Evolutionary conservation across 768 basidiomycete genomes (phyloP).

Genomic region (Trametes punicea): DNA sequence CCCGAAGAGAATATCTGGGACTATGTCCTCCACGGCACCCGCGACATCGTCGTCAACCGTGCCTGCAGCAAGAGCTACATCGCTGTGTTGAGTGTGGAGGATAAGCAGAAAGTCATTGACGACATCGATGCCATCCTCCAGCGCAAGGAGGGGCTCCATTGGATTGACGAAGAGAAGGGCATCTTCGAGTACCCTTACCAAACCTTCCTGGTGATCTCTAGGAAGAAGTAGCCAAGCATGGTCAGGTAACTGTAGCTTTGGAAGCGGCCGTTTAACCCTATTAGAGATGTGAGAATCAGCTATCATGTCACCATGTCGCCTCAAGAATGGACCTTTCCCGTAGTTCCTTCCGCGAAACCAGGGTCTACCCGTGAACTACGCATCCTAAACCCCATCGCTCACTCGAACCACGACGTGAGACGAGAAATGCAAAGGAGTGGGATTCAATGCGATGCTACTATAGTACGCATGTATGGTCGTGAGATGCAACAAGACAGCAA

Average conservation of each 20-base stretch:
- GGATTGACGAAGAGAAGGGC: conserved; percentile 73
- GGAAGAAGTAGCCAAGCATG: conserved; percentile 37
- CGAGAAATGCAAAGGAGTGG: conserved; percentile 13
- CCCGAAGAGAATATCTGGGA: conserved; percentile 55
- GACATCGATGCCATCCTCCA: conserved; percentile 55
- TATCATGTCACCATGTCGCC: neutral
- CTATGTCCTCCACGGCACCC: conserved; percentile 50
- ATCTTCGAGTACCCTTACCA: conserved; percentile 81
- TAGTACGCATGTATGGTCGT: conserved; percentile 12
- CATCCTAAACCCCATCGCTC: too few relatives aligned
- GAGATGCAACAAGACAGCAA: conserved; percentile 21
- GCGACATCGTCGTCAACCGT: conserved; percentile 58
- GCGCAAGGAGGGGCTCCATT: conserved; percentile 58
- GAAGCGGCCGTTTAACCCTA: neutral
- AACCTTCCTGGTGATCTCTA: conserved; percentile 53
- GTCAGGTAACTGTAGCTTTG: neutral
- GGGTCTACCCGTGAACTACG: too few relatives aligned
- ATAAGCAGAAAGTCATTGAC: conserved; percentile 49
- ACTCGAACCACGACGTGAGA: too few relatives aligned
- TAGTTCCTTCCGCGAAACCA: too few relatives aligned
- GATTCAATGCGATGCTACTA: conserved; percentile 19
- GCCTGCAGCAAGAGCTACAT: conserved; percentile 86
- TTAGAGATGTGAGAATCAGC: neutral
- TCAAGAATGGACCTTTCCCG: neutral
- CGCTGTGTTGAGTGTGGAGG: conserved; percentile 54